Percentiles rank a stretch among this genome's conserved stretches.
Evolutionary conservation across 2,329 filamentous ascomycete genomes (phyloP).

Genomic region (Fusarium continuum): DNA sequence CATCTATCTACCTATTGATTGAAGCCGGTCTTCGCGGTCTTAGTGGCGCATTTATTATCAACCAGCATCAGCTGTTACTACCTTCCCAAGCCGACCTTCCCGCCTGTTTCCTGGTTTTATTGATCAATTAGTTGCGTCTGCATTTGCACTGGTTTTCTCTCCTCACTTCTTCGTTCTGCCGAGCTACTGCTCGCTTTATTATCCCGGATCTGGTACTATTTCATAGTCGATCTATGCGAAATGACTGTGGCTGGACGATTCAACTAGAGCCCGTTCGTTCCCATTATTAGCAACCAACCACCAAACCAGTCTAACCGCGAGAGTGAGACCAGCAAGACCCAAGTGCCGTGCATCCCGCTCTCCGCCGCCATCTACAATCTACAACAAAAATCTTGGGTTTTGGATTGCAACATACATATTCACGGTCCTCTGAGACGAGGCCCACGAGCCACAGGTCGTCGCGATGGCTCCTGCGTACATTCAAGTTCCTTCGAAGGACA

Average conservation of each 20-base stretch:
- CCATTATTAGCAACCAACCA: slow-evolving; percentile 33
- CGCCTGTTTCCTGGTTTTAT: slow-evolving; percentile 20
- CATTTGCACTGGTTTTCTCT: not conserved
- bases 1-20: slow-evolving; percentile 14
- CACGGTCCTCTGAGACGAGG: slow-evolving; percentile 27
- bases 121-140: not conserved
- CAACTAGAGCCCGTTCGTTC: slow-evolving; percentile 25
- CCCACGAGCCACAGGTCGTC: slow-evolving; percentile 26
- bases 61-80: slow-evolving; percentile 26
- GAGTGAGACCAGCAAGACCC: slow-evolving; percentile 13
- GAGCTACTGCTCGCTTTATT: slow-evolving; percentile 24
- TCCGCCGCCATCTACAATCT: slow-evolving; percentile 1
- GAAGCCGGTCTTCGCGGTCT: slow-evolving; percentile 40
- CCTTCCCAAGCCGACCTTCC: slow-evolving; percentile 9
- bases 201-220: not conserved
- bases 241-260: slow-evolving; percentile 37
- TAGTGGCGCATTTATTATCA: slow-evolving; percentile 30
- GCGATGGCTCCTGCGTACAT: slow-evolving; percentile 63
- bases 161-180: slow-evolving; percentile 19
- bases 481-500: slow-evolving; percentile 56
- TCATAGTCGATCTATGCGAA: slow-evolving; percentile 15
- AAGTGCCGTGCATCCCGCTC: slow-evolving; percentile 21
- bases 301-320: slow-evolving; percentile 27
- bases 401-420: slow-evolving; percentile 54
- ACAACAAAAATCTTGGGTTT: slow-evolving; percentile 10